Percentiles rank a stretch among this genome's conserved stretches.
Evolutionary conservation across 2,329 filamentous ascomycete genomes (phyloP).

Genomic region (Penicillium occitanis): DNA sequence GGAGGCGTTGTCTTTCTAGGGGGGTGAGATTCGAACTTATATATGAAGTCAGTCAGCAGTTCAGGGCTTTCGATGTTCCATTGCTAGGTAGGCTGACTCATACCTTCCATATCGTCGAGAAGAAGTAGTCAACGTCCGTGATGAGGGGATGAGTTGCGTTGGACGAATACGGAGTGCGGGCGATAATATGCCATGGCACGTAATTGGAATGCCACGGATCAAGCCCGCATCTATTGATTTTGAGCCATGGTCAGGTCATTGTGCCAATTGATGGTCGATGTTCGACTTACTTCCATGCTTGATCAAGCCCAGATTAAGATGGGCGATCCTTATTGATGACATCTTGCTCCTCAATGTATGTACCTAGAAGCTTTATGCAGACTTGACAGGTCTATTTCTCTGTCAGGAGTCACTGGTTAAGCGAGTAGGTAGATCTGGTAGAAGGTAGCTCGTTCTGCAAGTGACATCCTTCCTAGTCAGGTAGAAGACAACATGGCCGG

Average conservation of each 20-base stretch:
- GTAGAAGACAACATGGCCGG: background rate
- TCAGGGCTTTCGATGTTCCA: too few species aligned
- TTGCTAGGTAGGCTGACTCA: too few species aligned
- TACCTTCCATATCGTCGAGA: background rate
- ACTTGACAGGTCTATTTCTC: too few species aligned
- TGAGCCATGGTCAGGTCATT: background rate
- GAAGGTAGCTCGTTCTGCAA: background rate
- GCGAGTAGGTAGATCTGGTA: background rate
- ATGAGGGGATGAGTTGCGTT: background rate
- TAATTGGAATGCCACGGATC: background rate
- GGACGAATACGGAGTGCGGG: too few species aligned
- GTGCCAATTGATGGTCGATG: background rate
- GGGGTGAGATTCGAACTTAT: conserved; percentile 19
- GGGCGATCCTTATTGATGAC: background rate
- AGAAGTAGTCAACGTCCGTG: background rate
- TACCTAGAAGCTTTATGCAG: background rate
- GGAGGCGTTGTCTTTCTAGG: conserved; percentile 76
- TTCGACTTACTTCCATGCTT: conserved; percentile 4
- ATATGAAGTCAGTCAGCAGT: background rate
- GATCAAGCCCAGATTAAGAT: conserved; percentile 3
- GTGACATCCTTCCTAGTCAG: background rate
- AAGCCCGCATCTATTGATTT: background rate
- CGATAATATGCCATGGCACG: background rate
- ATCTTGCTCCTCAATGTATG: background rate
- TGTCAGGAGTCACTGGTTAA: background rate